Base-by-base conservation (phyloP, 768 basidiomycete genomes). In the Plicaturopsis crispa region DNA sequence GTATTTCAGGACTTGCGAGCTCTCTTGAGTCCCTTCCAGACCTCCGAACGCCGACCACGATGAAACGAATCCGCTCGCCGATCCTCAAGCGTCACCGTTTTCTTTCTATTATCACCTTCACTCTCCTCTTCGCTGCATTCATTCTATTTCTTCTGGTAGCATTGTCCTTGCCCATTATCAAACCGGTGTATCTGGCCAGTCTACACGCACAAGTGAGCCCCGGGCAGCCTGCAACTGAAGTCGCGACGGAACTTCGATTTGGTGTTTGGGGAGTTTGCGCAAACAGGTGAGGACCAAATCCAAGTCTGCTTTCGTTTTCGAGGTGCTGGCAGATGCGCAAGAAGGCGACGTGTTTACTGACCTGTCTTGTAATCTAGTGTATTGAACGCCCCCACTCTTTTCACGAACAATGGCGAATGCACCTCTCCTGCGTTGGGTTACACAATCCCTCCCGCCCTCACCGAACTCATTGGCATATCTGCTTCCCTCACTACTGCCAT, bases 191-290 rank as follows among this genome's bases (percentile, higher is more conserved):
- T 54, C 61, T 87, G 19, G 60, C 86, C 35, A 48, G 59, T 14
- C 53, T 85, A 24, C 39, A 59, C 3, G 63, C 6, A 44, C 47
- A 0, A 48, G 40, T 45, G 24, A 35, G 51, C 26, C 48, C 53
- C 17, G 17, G 24, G 30, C 54, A 60, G 35, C 66, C 68, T 2
- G 46, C 52, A 23, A 76, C 79, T 8, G 66, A 67, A 43, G 57
- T 76, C 10, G 77, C 78, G 20, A 80, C 77, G 3, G 63, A 69
- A 47, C 57, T 88, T 7, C 69, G 75, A 24, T 82, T 89, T 44
- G 89, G 89, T 3, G 80, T 89, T 4, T 90, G 87, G 82, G 89
- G 89, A 1, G 67, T 80, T 24, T 92, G 89, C 57, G 78, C 78
- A 1, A 58, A 58, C n/a, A 74, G 67, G 77, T 70, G 40, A 41